Conservation (phyloP, 2,329 filamentous ascomycete genomes). For the Escovopsis weberi region DNA sequence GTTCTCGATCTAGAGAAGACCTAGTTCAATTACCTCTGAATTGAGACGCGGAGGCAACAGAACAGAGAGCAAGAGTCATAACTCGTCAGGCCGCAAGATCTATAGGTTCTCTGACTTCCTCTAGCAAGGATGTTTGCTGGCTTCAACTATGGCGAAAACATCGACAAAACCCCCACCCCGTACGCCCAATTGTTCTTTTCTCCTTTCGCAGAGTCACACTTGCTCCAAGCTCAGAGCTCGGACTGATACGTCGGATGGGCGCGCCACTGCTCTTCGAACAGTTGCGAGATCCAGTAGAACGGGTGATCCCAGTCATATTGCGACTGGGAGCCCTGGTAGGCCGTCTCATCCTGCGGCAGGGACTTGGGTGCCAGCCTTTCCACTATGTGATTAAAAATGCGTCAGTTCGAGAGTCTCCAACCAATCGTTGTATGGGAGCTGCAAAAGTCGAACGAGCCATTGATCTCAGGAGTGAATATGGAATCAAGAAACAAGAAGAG, state of each 20-base stretch:
- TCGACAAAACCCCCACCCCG: no score
- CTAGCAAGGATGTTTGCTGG: no score
- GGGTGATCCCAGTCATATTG: conserved; percentile 24
- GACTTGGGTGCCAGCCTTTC: not conserved
- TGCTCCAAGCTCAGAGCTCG: not conserved
- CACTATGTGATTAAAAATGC: not conserved
- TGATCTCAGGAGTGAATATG: not conserved
- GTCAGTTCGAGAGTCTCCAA: not conserved
- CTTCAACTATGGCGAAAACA: no score
- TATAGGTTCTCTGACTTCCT: no score
- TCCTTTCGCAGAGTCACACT: no score
- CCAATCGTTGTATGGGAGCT: not conserved
- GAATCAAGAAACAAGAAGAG: not conserved
- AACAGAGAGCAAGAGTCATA: no score
- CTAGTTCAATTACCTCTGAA: no score
- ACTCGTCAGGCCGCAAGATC: no score
- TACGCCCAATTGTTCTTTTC: no score
- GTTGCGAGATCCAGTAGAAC: conserved; percentile 30
- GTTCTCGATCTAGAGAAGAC: no score
- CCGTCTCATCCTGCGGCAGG: not conserved
- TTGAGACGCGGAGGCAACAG: no score
- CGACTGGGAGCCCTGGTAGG: conserved; percentile 13
- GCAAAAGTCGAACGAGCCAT: not conserved
- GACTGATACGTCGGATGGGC: conserved; percentile 17
- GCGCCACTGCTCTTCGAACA: conserved; percentile 28